Evolutionary conservation across 2,329 filamentous ascomycete genomes (phyloP).

Genomic region (Teratosphaeriaceae sp.): DNA sequence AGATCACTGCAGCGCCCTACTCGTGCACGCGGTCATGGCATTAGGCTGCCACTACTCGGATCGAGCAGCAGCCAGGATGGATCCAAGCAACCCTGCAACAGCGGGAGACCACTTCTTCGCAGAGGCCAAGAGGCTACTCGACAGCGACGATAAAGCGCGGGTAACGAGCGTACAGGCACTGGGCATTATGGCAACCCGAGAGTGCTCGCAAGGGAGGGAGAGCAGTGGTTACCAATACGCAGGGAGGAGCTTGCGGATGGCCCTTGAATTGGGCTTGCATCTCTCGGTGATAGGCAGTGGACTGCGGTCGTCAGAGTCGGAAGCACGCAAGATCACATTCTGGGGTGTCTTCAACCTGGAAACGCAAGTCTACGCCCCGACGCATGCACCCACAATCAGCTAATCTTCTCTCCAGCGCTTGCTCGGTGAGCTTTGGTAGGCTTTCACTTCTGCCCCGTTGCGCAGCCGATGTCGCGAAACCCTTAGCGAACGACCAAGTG

Average conservation of each 20-base stretch:
- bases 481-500: slow-evolving; percentile 26
- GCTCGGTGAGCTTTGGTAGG: slow-evolving; percentile 41
- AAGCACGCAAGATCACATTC: slow-evolving; percentile 46
- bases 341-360: slow-evolving; percentile 48
- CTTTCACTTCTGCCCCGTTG: slow-evolving; percentile 42
- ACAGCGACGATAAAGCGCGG: slow-evolving; percentile 51
- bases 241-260: slow-evolving; percentile 64
- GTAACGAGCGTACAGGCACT: slow-evolving; percentile 69
- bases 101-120: slow-evolving; percentile 70
- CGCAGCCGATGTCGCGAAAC: slow-evolving; percentile 44
- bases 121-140: slow-evolving; percentile 57
- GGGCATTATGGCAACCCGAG: slow-evolving; percentile 68
- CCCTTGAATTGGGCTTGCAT: slow-evolving; percentile 65
- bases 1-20: slow-evolving; percentile 57
- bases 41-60: slow-evolving; percentile 45
- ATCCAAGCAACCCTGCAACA: slow-evolving; percentile 55
- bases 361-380: slow-evolving; percentile 30
- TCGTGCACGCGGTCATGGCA: slow-evolving; percentile 30
- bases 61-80: slow-evolving; percentile 56
- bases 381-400: neutral
- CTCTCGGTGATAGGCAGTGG: slow-evolving; percentile 33
- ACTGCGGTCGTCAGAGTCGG: slow-evolving; percentile 37
- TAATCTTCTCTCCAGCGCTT: slow-evolving; percentile 28
- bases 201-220: slow-evolving; percentile 62
- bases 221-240: slow-evolving; percentile 67